Percentiles rank a stretch among this genome's conserved stretches.
Conservation (phyloP, 208 protist genomes). For the Naegleria lovaniensis region DNA sequence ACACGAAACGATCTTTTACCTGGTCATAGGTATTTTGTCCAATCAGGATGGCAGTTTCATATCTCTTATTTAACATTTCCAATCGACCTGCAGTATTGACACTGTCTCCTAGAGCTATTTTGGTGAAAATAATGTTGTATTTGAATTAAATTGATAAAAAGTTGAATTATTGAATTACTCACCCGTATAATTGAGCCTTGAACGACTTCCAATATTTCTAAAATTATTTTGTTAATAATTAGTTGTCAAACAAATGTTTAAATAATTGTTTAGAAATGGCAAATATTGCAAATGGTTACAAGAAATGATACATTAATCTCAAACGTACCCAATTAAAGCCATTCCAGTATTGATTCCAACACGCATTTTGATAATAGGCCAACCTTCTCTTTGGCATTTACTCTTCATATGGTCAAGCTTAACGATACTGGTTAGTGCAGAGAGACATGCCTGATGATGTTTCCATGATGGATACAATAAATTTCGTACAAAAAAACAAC, state of each 20-base stretch:
- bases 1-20: not conserved
- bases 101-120: not conserved
- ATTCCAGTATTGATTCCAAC: slow-evolving; percentile 20
- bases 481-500: not conserved
- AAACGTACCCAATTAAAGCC: not conserved
- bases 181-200: not conserved
- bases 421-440: too few relatives aligned
- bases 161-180: too few relatives aligned
- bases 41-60: not conserved
- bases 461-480: too few relatives aligned
- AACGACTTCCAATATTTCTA: not conserved
- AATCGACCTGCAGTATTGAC: slow-evolving; percentile 2
- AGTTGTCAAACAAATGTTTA: too few relatives aligned
- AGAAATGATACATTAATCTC: too few relatives aligned
- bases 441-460: too few relatives aligned
- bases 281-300: too few relatives aligned
- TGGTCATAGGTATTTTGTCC: not conserved
- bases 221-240: too few relatives aligned
- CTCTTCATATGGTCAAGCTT: not conserved
- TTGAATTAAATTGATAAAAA: too few relatives aligned
- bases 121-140: too few relatives aligned
- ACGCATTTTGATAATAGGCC: not conserved
- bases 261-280: too few relatives aligned
- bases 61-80: slow-evolving; percentile 15
- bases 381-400: not conserved